Evolutionary conservation across 805 yeast species (phyloP).

Genomic region (Vanderwaltozyma yarrowii): DNA sequence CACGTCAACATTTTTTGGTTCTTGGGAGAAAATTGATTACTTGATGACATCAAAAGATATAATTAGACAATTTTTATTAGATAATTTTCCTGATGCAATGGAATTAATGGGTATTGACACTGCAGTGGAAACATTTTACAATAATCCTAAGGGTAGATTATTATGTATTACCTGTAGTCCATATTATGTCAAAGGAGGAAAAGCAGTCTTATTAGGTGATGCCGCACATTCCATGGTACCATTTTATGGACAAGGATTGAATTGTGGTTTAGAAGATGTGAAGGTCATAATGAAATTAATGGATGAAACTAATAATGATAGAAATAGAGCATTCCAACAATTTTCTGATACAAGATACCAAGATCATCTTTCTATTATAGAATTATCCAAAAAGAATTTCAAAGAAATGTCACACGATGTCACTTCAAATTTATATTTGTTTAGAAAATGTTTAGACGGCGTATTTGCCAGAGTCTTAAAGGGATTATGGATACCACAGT

Average conservation of each 20-base stretch:
- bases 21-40: conserved; percentile 56
- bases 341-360: conserved; percentile 48
- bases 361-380: conserved; percentile 67
- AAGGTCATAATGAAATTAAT: conserved; percentile 47
- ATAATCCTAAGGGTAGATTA: conserved; percentile 68
- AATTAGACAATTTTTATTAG: conserved; percentile 43
- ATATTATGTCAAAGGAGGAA: conserved; percentile 49
- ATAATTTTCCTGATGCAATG: conserved; percentile 67
- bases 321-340: conserved; percentile 39
- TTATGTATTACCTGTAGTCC: conserved; percentile 63
- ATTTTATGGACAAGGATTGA: conserved; percentile 97
- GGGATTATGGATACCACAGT: conserved; percentile 71
- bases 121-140: conserved; percentile 39
- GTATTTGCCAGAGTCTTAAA: conserved; percentile 48
- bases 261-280: conserved; percentile 91
- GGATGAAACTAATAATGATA: conserved; percentile 30
- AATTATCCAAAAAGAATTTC: conserved; percentile 72
- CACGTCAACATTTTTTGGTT: conserved; percentile 82
- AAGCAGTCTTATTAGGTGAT: conserved; percentile 70
- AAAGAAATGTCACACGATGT: conserved; percentile 82
- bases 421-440: conserved; percentile 44
- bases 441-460: conserved; percentile 62
- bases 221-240: conserved; percentile 98
- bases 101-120: conserved; percentile 51
- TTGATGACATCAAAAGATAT: conserved; percentile 33